Conservation (phyloP, 768 basidiomycete species). For the Porpolomopsis calyptriformis region DNA sequence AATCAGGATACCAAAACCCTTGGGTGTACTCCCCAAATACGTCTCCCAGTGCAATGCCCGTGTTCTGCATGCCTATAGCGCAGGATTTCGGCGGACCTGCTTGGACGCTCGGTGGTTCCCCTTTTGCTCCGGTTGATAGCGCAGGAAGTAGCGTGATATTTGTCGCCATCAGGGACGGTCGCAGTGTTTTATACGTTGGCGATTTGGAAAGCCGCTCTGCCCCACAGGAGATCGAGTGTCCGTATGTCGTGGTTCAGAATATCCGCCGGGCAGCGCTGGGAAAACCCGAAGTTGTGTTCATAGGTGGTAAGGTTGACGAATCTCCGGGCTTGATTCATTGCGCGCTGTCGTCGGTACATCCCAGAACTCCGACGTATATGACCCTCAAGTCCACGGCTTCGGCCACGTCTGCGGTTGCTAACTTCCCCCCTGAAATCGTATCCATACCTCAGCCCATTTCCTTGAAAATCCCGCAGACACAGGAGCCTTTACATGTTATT, state of each 20-base stretch:
- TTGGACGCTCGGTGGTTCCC: slow-evolving; percentile 43
- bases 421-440: slow-evolving; percentile 26
- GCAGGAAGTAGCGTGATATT: slow-evolving; percentile 26
- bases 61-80: slow-evolving; percentile 32
- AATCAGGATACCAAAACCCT: slow-evolving; percentile 58
- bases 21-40: slow-evolving; percentile 36
- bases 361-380: slow-evolving; percentile 12
- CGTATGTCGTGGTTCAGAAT: slow-evolving; percentile 32
- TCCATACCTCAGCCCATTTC: slow-evolving; percentile 41
- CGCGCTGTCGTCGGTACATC: slow-evolving; percentile 16
- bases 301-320: slow-evolving; percentile 32
- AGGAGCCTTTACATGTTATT: slow-evolving; percentile 45
- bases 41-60: slow-evolving; percentile 22
- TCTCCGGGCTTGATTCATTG: slow-evolving; percentile 28
- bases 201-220: slow-evolving; percentile 22
- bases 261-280: slow-evolving; percentile 26
- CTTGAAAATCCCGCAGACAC: slow-evolving; percentile 24
- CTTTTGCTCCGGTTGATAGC: slow-evolving; percentile 36
- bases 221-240: slow-evolving; percentile 26
- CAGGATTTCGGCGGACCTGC: slow-evolving; percentile 49
- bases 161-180: slow-evolving; percentile 31
- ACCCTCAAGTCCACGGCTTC: slow-evolving; percentile 12
- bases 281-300: slow-evolving; percentile 29
- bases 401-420: slow-evolving; percentile 5
- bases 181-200: slow-evolving; percentile 29